These are phyloP conservation scores for Thielaviopsis ethacetica DNA, from an alignment of 2,329 filamentous ascomycete species.

Conservation along the genomic window DNA sequence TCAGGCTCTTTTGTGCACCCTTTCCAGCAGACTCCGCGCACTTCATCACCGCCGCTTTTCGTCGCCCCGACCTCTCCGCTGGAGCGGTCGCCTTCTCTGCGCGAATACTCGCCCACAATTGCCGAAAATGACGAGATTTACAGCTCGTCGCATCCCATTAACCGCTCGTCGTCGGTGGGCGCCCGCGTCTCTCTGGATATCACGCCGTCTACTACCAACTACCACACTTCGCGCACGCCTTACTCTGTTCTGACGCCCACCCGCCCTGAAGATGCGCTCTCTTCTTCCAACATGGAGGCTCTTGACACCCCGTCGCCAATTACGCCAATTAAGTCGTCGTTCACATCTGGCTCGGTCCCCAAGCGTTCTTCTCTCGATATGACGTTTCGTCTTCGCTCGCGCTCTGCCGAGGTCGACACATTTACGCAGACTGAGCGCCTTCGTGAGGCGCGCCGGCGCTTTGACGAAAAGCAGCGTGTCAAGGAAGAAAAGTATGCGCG, in stretches of 20 bases:
- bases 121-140: conserved; percentile 31
- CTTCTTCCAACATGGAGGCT: conserved; percentile 3
- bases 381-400: conserved; percentile 41
- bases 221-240: conserved; percentile 20
- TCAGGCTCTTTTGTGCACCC: conserved; percentile 40
- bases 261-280: conserved; percentile 30
- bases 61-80: background rate
- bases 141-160: conserved; percentile 1
- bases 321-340: conserved; percentile 20
- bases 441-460: conserved; percentile 43
- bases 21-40: conserved; percentile 46
- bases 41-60: conserved; percentile 35
- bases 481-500: conserved; percentile 48
- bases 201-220: conserved; percentile 14
- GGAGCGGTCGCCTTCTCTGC: conserved; percentile 18
- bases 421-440: conserved; percentile 39
- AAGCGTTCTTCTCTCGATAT: conserved; percentile 43
- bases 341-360: conserved; percentile 30
- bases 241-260: conserved; percentile 24
- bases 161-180: conserved; percentile 5
- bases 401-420: conserved; percentile 39
- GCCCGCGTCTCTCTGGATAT: conserved; percentile 7
- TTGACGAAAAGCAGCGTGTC: conserved; percentile 41
- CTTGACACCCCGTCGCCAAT: conserved; percentile 15
- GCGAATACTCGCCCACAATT: conserved; percentile 40